Evolutionary conservation across 2,329 filamentous ascomycete genomes (phyloP).

Genomic region (Pseudogymnoascus sp.): DNA sequence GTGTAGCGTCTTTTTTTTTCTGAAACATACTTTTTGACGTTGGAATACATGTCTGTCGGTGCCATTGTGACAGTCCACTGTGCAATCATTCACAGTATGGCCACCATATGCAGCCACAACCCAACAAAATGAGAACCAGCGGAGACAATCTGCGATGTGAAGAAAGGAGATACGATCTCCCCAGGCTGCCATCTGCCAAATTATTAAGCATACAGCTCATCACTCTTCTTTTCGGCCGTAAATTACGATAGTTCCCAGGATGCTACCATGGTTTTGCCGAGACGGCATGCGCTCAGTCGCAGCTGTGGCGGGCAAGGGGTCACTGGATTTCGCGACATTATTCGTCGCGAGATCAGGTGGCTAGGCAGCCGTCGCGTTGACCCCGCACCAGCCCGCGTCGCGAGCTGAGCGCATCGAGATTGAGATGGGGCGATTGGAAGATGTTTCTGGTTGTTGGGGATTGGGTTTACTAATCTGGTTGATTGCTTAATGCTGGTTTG

Average conservation of each 20-base stretch:
- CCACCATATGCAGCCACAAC: background rate
- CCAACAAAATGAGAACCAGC: background rate
- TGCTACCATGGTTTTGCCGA: background rate
- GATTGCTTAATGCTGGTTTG: background rate
- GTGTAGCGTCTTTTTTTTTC: background rate
- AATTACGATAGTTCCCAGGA: background rate
- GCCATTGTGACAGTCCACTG: background rate
- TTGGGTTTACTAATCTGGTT: background rate
- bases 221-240: background rate
- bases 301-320: background rate
- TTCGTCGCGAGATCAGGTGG: conserved; percentile 4
- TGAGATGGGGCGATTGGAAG: background rate
- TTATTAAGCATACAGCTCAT: background rate
- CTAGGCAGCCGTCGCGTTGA: conserved; percentile 1
- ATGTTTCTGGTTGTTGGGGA: background rate
- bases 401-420: background rate
- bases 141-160: background rate
- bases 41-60: background rate
- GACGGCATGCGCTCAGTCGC: background rate
- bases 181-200: background rate
- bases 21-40: background rate
- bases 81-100: background rate
- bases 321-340: background rate
- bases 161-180: background rate
- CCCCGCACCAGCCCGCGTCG: background rate